Conservation (phyloP, 441 rosid species). For the Melastoma candidum region DNA sequence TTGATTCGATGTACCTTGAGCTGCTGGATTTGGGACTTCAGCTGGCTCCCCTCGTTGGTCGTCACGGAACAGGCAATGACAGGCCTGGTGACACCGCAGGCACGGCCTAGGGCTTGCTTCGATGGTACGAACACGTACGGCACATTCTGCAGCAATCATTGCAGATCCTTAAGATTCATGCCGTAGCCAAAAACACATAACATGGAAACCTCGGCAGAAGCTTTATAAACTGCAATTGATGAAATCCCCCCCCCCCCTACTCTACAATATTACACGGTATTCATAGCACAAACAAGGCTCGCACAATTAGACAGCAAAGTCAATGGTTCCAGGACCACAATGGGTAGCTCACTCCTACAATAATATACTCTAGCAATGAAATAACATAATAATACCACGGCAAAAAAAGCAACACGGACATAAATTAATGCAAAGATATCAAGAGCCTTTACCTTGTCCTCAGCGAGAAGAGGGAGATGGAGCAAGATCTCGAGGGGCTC, state of each 20-base stretch:
- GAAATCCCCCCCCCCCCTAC: too few relatives aligned
- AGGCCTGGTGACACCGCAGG: conserved; percentile 97
- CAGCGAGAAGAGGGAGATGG: conserved; percentile 84
- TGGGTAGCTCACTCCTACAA: too few relatives aligned
- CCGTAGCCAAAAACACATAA: too few relatives aligned
- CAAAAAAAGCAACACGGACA: not conserved
- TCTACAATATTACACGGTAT: too few relatives aligned
- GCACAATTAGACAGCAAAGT: too few relatives aligned
- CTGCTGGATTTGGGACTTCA: conserved; percentile 74
- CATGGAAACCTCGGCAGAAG: too few relatives aligned
- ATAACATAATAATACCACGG: not conserved
- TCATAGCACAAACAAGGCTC: too few relatives aligned
- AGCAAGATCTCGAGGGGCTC: conserved; percentile 91
- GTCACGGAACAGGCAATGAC: conserved; percentile 88
- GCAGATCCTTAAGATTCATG: too few relatives aligned
- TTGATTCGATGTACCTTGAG: conserved; percentile 49
- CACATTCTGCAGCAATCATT: conserved; percentile 47
- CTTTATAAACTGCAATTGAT: too few relatives aligned
- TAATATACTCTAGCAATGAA: not conserved
- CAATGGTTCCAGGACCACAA: too few relatives aligned
- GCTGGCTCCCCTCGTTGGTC: conserved; percentile 74
- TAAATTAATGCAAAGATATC: not conserved
- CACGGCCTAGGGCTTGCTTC: conserved; percentile 91
- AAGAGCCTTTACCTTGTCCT: conserved; percentile 89
- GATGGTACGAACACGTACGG: conserved; percentile 96